Conservation (phyloP, 768 basidiomycete genomes). For the Suillus variegatus region DNA sequence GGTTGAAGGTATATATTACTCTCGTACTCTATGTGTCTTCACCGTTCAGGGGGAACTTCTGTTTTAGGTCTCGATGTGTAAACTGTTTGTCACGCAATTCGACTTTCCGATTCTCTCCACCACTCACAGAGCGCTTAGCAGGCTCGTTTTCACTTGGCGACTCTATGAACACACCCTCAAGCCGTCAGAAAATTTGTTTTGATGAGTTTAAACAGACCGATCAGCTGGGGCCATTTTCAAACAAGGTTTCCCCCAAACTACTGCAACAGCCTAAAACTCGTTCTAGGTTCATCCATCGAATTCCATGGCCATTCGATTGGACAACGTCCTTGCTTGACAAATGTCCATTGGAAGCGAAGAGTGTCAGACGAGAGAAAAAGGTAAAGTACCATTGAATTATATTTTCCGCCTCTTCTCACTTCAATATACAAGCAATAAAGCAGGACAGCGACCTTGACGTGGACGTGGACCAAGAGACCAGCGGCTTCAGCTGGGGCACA, state of each 20-base stretch:
- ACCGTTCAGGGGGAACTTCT: neutral
- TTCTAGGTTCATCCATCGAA: too few species aligned
- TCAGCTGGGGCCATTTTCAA: too few species aligned
- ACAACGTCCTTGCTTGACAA: neutral
- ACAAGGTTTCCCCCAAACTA: too few species aligned
- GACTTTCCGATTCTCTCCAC: neutral
- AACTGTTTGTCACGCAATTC: neutral
- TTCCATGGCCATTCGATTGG: neutral
- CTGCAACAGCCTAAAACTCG: too few species aligned
- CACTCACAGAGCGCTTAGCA: neutral
- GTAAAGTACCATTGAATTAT: neutral
- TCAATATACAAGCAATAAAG: conserved; percentile 1
- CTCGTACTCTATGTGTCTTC: neutral
- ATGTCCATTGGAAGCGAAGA: neutral
- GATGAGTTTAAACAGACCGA: too few species aligned
- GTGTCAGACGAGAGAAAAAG: neutral
- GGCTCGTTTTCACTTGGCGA: neutral
- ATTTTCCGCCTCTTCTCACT: neutral
- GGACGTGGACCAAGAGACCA: neutral
- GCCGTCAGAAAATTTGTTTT: too few species aligned
- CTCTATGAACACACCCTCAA: neutral
- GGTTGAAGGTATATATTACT: neutral
- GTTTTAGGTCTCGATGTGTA: neutral
- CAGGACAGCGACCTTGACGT: neutral
- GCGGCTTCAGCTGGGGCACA: neutral